Base-by-base conservation (phyloP, 495 filamentous ascomycete genomes). In the Acidiella bohemica region DNA sequence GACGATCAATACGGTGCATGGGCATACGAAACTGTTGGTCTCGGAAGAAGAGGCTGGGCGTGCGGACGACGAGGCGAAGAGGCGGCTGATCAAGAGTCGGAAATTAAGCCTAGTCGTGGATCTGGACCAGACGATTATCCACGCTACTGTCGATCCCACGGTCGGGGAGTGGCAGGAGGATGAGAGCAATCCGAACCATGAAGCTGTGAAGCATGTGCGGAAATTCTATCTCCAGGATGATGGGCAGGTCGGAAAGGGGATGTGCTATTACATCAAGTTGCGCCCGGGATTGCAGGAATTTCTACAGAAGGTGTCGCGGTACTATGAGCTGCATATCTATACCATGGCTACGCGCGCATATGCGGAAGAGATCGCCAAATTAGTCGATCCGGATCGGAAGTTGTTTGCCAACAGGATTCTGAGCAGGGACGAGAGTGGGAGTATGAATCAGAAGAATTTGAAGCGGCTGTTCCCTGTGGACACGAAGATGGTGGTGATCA, bases 401-500 rank as follows among this genome's bases (percentile, higher is more conserved):
- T 72, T 93, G 11, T 99, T 99, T 54, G 88, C 82, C 2, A 84
- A 94, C 55, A 72, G 90, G 31, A 87, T 99, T 54, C 79, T 99
- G 48, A 94, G 86, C 54, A 78, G 90, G 39, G 86, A 95, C 54
- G 90, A 99, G 59, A 99, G 86, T 56, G 87, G 86, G 27, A 94
- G 80, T 54, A 71, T 95, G 60, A 81, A 74, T 2, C 74, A 80
- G 29, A 99, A 99, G 66, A 88, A 73, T 42, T 68, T 99, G 5
- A 80, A 93, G 54, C 74, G 92, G 12, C 59, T 99, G 24, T 99
- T 99, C 58, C 90, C 90, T 12, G 82, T 92, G 30, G 90, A 94
- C 61, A 95, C 87, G 8, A 88, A 93, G 62, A 99, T 99, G 90
- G 90, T 93, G 14, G 85, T 93, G 20, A 94, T 99, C 53, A 99